These are phyloP conservation scores for Colletotrichum orbiculare DNA, from an alignment of 2,329 filamentous ascomycete genomes.

Conservation along the genomic window DNA sequence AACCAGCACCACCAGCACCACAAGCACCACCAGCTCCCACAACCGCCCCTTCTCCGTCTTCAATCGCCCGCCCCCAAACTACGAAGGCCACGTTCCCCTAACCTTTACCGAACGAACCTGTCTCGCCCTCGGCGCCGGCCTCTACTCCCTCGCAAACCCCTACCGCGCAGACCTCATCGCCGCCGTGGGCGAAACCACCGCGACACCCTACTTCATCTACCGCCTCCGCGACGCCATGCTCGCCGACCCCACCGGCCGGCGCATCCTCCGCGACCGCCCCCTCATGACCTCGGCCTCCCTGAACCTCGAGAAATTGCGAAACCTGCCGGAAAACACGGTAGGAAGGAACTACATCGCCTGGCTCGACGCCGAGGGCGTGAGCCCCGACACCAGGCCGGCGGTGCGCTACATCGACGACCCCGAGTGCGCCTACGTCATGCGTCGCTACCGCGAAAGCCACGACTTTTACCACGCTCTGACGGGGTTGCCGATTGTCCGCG, in stretches of 20 bases:
- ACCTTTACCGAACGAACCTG: slow-evolving; percentile 80
- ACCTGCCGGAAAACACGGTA: slow-evolving; percentile 77
- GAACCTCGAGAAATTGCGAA: slow-evolving; percentile 74
- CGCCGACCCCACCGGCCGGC: slow-evolving; percentile 80
- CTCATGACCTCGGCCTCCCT: slow-evolving; percentile 84
- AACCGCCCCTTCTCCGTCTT: slow-evolving; percentile 77
- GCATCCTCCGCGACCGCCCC: slow-evolving; percentile 90
- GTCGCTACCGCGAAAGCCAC: slow-evolving; percentile 95
- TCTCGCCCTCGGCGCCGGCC: slow-evolving; percentile 73
- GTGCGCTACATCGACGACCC: slow-evolving; percentile 95
- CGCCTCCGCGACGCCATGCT: slow-evolving; percentile 95
- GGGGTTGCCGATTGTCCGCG: slow-evolving; percentile 88
- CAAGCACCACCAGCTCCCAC: slow-evolving; percentile 15
- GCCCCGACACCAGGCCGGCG: slow-evolving; percentile 83
- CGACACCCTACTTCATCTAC: slow-evolving; percentile 93
- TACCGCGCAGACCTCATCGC: slow-evolving; percentile 92
- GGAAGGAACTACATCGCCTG: slow-evolving; percentile 87
- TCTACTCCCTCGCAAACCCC: slow-evolving; percentile 77
- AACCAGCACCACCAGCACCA: slow-evolving; percentile 37
- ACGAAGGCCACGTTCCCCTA: slow-evolving; percentile 92
- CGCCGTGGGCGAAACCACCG: slow-evolving; percentile 91
- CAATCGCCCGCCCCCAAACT: slow-evolving; percentile 86
- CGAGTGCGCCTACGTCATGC: slow-evolving; percentile 98
- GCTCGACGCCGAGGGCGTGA: slow-evolving; percentile 94
- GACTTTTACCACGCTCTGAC: slow-evolving; percentile 98